phyloP scores from a whole-genome alignment of 768 basidiomycete species.

The Rhodotorula paludigena region DNA sequence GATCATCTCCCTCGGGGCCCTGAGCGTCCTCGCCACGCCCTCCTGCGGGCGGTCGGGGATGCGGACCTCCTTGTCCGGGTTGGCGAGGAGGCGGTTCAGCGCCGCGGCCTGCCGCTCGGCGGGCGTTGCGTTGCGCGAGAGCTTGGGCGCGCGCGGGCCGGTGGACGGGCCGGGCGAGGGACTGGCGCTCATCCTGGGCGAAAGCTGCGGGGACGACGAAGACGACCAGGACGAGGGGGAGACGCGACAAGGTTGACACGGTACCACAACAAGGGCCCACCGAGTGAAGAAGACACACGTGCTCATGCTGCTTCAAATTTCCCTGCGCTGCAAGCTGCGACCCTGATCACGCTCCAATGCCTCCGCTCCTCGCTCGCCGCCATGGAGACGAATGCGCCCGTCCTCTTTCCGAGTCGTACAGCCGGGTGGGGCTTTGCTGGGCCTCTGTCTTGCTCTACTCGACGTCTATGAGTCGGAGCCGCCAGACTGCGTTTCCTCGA shows the following conservation, averaged over 20 bases:
- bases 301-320: no score
- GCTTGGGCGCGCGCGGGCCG: not conserved
- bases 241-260: not conserved
- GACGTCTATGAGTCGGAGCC: no score
- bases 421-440: no score
- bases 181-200: not conserved
- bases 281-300: no score
- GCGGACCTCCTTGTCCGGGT: slow-evolving; percentile 75
- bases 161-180: not conserved
- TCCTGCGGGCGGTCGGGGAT: slow-evolving; percentile 69
- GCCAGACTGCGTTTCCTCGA: no score
- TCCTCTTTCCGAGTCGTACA: no score
- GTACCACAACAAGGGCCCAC: not conserved
- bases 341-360: no score
- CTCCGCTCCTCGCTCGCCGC: no score
- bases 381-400: no score
- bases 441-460: no score
- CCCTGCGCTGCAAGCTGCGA: no score
- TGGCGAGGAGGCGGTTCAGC: slow-evolving; percentile 81
- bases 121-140: slow-evolving; percentile 17
- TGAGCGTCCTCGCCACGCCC: slow-evolving; percentile 61
- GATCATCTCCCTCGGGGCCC: slow-evolving; percentile 78
- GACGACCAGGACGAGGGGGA: not conserved
- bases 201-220: not conserved
- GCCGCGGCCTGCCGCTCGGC: slow-evolving; percentile 59